Conservation (phyloP, 2,329 filamentous ascomycete species). For the Neopestalotiopsis rosae region DNA sequence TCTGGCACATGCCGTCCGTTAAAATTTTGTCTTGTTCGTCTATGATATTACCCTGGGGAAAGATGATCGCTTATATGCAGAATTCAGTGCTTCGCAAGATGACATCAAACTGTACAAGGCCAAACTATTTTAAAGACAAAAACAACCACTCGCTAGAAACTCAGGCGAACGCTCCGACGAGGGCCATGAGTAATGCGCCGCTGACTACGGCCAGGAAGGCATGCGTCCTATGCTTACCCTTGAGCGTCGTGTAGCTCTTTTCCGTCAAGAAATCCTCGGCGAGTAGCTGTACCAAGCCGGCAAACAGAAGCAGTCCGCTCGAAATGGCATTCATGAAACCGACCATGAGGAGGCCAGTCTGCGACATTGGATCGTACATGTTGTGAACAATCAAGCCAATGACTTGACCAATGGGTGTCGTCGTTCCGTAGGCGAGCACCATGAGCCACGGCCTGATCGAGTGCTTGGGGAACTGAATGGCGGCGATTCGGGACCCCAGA, state of each 20-base stretch:
- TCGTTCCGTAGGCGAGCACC: constrained; percentile 77
- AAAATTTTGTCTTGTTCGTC: no score
- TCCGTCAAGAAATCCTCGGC: constrained; percentile 84
- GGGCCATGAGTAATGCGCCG: constrained; percentile 72
- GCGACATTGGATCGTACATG: constrained; percentile 79
- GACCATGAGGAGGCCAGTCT: constrained; percentile 79
- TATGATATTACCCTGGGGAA: not conserved
- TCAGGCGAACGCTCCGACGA: constrained; percentile 76
- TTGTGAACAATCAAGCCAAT: constrained; percentile 80
- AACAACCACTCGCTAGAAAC: not conserved
- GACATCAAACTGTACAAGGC: not conserved
- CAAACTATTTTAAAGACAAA: not conserved
- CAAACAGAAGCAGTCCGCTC: constrained; percentile 79
- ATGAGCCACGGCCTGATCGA: constrained; percentile 83
- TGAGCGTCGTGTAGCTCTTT: constrained; percentile 72
- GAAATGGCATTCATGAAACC: constrained; percentile 89
- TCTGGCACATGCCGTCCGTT: no score
- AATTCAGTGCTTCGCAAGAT: not conserved
- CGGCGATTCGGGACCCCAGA: constrained; percentile 82
- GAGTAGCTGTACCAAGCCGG: constrained; percentile 81
- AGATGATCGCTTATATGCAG: not conserved
- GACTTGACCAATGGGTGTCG: constrained; percentile 83
- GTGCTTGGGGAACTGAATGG: constrained; percentile 76
- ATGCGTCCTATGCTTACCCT: constrained; percentile 63
- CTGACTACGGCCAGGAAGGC: constrained; percentile 68